Base-by-base conservation (phyloP, 2,329 filamentous ascomycete genomes). In the Aspergillus caelatus region DNA sequence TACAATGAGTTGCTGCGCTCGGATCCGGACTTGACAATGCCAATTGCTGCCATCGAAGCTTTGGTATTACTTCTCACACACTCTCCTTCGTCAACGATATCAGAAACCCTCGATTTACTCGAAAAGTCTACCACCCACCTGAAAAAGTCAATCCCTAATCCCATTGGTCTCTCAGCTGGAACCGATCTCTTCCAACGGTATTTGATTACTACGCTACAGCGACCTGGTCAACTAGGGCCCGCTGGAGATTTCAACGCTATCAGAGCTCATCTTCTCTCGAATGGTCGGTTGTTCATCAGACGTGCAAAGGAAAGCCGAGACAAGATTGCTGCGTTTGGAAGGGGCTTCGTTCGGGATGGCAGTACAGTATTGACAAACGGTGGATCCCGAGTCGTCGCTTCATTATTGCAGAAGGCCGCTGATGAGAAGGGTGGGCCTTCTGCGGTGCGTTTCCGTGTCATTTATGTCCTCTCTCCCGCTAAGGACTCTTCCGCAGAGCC, bases 161-260 rank as follows among this genome's bases (percentile, higher is more conserved):
- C 94, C 16, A 92, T 98, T 62, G 94, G 94, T 5, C 88, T 98
- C 19, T 93, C 92, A 56, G 95, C 96, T 61, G 95, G 95, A 72
- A 97, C 94, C 64, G 94, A 97, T 77, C 88, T 98, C 63, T 98
- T 99, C 83, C 91, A 95, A 77, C 91, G 94, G 76, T 98, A 96
- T 80, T 88, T 99, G 70, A 90, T 97, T 72, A 88, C 89, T 62
- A 93, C 86, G 23, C 78, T 90, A 70, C 85, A 89, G 75, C 79
- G 84, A 65, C 82, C 86, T 19, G 71, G 84, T 30, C 69, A 82
- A 67, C 75, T 83, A 8, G 83, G 83, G 26, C 81, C 84, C 2
- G 79, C 80, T 11, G 84, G 83, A n/a, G 89, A 91, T 74, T 98
- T 98, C 78, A 91, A 94, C 67, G 88, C 90, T 57, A 91, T 96